phyloP scores from a whole-genome alignment of 192 early-diverging fungal species.

The Mortierella antarctica region DNA sequence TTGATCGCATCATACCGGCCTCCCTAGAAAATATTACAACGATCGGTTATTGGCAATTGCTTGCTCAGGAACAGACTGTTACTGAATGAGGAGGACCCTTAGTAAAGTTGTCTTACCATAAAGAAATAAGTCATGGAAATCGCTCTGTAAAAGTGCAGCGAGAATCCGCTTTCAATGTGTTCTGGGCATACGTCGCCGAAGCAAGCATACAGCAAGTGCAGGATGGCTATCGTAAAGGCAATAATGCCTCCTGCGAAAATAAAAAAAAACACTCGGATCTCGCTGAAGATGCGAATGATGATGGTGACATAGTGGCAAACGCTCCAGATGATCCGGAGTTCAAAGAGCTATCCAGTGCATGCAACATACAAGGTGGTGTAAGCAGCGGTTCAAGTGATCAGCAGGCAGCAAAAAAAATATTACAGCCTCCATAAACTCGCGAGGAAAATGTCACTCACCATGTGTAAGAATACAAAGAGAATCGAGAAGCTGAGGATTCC shows the following conservation, averaged over 20 bases:
- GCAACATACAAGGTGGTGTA: not conserved
- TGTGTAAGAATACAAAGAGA: slow-evolving; percentile 5
- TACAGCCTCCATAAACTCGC: not conserved
- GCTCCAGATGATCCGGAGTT: not conserved
- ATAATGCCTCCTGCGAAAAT: slow-evolving; percentile 10
- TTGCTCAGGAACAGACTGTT: not conserved
- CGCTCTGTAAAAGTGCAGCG: not conserved
- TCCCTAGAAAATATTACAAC: slow-evolving; percentile 1
- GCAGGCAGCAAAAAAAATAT: not conserved
- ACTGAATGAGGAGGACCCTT: not conserved
- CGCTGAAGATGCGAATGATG: not conserved
- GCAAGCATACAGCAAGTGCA: slow-evolving; percentile 12
- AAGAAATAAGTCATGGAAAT: slow-evolving; percentile 14
- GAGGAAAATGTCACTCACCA: not conserved
- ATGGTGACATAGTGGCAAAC: slow-evolving; percentile 10
- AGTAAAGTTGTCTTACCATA: slow-evolving; percentile 6
- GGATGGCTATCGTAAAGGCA: slow-evolving; percentile 21
- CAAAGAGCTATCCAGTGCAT: not conserved
- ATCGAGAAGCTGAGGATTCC: not conserved
- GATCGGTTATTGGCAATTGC: too few relatives aligned
- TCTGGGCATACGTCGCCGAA: not conserved
- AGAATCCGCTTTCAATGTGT: not conserved
- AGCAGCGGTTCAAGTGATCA: too few relatives aligned
- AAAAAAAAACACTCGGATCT: slow-evolving; percentile 7
- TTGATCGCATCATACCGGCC: slow-evolving; percentile 26